Evolutionary conservation across 345 rosid genomes (phyloP), one percentile per base, ranked within the genome.

Genomic region (Erodium maritimum): DNA sequence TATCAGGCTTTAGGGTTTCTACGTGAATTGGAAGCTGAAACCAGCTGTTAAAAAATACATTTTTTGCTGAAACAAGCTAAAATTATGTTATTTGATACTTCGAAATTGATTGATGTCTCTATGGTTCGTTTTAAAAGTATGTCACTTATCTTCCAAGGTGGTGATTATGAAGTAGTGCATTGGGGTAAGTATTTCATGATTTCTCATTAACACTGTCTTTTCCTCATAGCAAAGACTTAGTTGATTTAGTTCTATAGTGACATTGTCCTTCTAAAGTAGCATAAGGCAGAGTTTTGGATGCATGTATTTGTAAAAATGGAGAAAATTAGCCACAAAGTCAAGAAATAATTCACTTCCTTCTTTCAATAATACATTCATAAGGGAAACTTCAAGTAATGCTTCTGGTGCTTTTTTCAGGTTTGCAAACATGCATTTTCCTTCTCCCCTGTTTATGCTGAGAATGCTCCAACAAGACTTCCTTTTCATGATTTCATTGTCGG

Each of bases 401-500:
- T 23, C 52, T 60, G 63, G 13, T 52, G 53, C 29, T 21, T 24
- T 52, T 45, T 73, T 65, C 78, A 90, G 99, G 97, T 94, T 51
- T 90, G 99, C 77, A 94, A 90, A 75, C 88, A 90, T 78, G 84
- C 96, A 0, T 94, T 94, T 79, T 77, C 96, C 8, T 94, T 94
- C 79, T 94, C 99, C 12, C 97, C 97, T 10, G 93, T 94, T 50
- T 94, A 94, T 77, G 97, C 99, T 14, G 93, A 79, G 50, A 83
- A 94, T 82, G 97, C 97, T 58, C 99, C 99, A 17, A 63, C 87
- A 13, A 94, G 97, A 80, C 99, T 94, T 70, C 95, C 99, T 58
- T 94, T 90, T 77, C 89, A 90, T 88, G 99, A 93, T 86, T 90
- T 93, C 78, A 58, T 90, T 19, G 85, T 83, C 62, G 99, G 99